Conservation (phyloP, 345 rosid species). For the Populus alba region DNA sequence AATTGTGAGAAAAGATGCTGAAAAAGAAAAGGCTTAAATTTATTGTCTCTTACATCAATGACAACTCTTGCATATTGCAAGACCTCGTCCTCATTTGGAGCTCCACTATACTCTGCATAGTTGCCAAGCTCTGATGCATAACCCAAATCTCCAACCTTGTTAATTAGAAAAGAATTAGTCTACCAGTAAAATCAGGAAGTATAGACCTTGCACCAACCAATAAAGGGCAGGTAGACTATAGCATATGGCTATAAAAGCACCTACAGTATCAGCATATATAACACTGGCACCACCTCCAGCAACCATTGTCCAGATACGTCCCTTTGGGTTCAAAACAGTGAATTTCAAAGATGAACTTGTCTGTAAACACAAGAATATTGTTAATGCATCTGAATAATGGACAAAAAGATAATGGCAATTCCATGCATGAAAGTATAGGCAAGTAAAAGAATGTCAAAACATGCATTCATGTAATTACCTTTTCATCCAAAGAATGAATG, state of each 20-base stretch:
- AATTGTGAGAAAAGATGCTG: not conserved
- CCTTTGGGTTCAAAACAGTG: constrained; percentile 89
- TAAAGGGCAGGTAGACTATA: not conserved
- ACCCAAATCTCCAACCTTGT: constrained; percentile 96
- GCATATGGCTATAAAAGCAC: constrained; percentile 8
- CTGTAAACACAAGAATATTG: constrained; percentile 37
- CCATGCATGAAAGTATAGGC: not conserved
- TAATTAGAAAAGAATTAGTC: constrained; percentile 8
- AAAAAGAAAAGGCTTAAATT: not conserved
- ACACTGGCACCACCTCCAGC: constrained; percentile 99
- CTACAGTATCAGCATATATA: constrained; percentile 93
- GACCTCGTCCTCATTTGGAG: constrained; percentile 97
- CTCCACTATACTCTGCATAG: constrained; percentile 98
- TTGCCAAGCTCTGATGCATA: constrained; percentile 95
- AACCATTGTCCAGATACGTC: constrained; percentile 99
- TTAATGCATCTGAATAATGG: not conserved
- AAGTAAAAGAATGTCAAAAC: not conserved
- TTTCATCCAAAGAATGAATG: constrained; percentile 84
- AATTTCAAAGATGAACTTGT: constrained; percentile 96
- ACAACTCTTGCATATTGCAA: constrained; percentile 97
- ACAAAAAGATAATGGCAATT: not conserved
- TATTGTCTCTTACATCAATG: constrained; percentile 61
- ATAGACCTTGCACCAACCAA: not conserved
- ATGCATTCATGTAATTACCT: constrained; percentile 43
- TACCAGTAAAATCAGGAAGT: not conserved